Evolutionary conservation across 2,329 filamentous ascomycete species (phyloP).

Genomic region (Colletotrichum sansevieriae): DNA sequence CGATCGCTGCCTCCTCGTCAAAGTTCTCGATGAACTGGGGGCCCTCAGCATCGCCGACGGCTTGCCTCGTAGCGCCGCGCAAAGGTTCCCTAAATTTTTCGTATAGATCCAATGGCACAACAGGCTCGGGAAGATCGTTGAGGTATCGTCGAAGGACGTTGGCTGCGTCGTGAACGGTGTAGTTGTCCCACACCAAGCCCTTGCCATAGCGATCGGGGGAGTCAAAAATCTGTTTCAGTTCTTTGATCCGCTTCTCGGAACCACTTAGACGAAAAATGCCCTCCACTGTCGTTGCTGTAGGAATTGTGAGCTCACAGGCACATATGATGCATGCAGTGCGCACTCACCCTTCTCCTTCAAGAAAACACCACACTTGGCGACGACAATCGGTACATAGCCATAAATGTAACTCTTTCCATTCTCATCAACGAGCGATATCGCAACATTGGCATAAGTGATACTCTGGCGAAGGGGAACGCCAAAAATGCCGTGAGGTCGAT

Average conservation of each 20-base stretch:
- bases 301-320: constrained; percentile 45
- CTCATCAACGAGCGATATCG: constrained; percentile 94
- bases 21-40: constrained; percentile 77
- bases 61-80: constrained; percentile 77
- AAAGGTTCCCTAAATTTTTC: constrained; percentile 90
- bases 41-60: constrained; percentile 76
- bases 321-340: not conserved
- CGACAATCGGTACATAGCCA: constrained; percentile 97
- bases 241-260: constrained; percentile 98
- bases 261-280: constrained; percentile 97
- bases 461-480: constrained; percentile 93
- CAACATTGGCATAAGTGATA: constrained; percentile 97
- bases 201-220: constrained; percentile 97
- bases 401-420: constrained; percentile 97
- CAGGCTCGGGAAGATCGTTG: constrained; percentile 95
- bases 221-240: constrained; percentile 91
- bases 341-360: constrained; percentile 94
- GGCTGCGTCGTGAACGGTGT: constrained; percentile 97
- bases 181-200: constrained; percentile 95
- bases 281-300: constrained; percentile 88
- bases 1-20: constrained; percentile 78
- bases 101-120: constrained; percentile 94
- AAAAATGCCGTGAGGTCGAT: constrained; percentile 82
- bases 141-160: constrained; percentile 96
- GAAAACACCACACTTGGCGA: constrained; percentile 97